Conservation (phyloP, 768 basidiomycete species). For the Suillus decipiens region DNA sequence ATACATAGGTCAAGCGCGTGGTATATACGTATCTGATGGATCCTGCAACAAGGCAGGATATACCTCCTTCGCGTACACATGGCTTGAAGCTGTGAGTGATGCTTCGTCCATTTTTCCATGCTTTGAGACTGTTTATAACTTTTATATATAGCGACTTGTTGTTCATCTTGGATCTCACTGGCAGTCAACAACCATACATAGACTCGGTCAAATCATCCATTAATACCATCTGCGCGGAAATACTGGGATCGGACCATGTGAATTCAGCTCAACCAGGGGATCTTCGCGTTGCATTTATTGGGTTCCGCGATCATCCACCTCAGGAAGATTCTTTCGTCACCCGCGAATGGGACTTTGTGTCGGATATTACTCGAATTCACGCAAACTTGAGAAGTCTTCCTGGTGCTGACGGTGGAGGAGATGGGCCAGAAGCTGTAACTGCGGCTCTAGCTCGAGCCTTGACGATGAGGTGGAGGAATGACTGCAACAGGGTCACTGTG, state of each 20-base stretch:
- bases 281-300: constrained; percentile 47
- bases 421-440: constrained; percentile 55
- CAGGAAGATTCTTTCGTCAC: constrained; percentile 50
- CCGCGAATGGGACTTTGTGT: constrained; percentile 43
- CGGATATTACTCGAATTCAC: constrained; percentile 38
- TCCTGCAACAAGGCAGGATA: not conserved
- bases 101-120: not conserved
- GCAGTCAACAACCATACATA: constrained; percentile 44
- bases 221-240: constrained; percentile 36
- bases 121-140: not conserved
- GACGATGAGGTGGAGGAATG: constrained; percentile 44
- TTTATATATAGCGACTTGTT: constrained; percentile 39
- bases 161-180: constrained; percentile 55
- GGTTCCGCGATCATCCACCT: constrained; percentile 51
- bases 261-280: constrained; percentile 43
- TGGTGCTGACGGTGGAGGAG: constrained; percentile 41
- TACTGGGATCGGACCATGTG: constrained; percentile 37
- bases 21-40: constrained; percentile 5
- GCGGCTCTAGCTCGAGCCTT: constrained; percentile 47
- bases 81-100: constrained; percentile 8
- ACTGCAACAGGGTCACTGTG: constrained; percentile 47
- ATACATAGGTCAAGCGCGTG: constrained; percentile 1
- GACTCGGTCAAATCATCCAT: constrained; percentile 12
- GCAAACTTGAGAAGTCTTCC: constrained; percentile 36
- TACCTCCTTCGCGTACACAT: not conserved